Evolutionary conservation across 768 basidiomycete species (phyloP).

Genomic region (Termitomyces sp.): DNA sequence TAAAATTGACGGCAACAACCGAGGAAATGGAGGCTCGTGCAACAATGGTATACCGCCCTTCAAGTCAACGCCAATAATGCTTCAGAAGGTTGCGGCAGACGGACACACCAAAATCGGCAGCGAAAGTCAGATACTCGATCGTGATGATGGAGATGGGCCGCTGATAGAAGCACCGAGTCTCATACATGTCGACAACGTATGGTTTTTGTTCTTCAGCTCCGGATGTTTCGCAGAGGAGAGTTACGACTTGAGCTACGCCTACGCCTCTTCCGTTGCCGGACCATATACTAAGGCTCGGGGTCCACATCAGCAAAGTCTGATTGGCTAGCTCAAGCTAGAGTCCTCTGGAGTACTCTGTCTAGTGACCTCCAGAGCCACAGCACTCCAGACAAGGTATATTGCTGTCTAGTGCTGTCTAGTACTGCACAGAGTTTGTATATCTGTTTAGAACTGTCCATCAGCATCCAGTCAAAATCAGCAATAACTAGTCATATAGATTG

Average conservation of each 20-base stretch:
- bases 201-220: constrained; percentile 12
- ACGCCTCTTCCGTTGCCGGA: constrained; percentile 8
- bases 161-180: constrained; percentile 11
- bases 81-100: constrained; percentile 11
- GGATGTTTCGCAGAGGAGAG: constrained; percentile 11
- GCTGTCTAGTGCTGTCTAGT: no score
- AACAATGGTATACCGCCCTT: constrained; percentile 11
- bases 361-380: no score
- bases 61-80: constrained; percentile 13
- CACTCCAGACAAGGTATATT: no score
- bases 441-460: no score
- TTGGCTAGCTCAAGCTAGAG: no score
- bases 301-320: no score
- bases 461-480: no score
- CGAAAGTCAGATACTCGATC: constrained; percentile 11
- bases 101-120: constrained; percentile 11
- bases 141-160: constrained; percentile 11
- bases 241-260: constrained; percentile 12
- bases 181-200: constrained; percentile 9
- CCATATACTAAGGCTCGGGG: constrained; percentile 10
- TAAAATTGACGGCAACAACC: constrained; percentile 11
- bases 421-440: no score
- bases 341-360: no score
- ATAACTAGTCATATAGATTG: no score
- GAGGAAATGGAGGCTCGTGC: constrained; percentile 10